A percentile compares a stretch with the other conserved stretches of the same genome.
Conservation (phyloP, 164 flowering plant species). For the Houttuynia cordata region DNA sequence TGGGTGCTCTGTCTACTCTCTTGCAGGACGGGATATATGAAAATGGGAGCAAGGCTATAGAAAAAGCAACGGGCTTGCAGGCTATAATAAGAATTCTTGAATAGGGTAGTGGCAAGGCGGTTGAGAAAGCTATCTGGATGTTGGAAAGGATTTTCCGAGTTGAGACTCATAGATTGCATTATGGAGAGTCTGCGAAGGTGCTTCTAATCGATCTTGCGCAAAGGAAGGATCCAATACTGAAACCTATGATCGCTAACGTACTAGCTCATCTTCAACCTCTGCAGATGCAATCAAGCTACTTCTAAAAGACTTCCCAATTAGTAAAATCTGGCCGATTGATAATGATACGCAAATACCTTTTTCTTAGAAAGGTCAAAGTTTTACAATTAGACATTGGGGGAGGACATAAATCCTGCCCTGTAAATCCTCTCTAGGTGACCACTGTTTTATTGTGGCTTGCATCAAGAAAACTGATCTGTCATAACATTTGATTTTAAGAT, state of each 20-base stretch:
- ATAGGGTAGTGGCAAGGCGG: conserved; percentile 42
- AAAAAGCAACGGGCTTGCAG: conserved; percentile 30
- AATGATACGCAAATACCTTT: not conserved
- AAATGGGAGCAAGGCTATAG: conserved; percentile 45
- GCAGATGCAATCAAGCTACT: conserved; percentile 77
- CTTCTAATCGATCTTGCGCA: conserved; percentile 68
- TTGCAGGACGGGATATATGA: conserved; percentile 63
- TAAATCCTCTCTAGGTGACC: too few relatives aligned
- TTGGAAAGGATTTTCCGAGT: conserved; percentile 59
- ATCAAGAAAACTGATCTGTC: too few relatives aligned
- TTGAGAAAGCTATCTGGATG: conserved; percentile 68
- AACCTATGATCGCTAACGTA: conserved; percentile 43
- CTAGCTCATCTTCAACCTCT: conserved; percentile 73
- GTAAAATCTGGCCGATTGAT: not conserved
- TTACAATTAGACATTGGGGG: too few relatives aligned
- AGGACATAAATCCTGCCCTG: too few relatives aligned
- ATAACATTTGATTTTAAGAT: too few relatives aligned
- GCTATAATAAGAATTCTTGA: conserved; percentile 41
- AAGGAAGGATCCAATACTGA: conserved; percentile 41
- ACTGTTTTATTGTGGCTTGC: too few relatives aligned
- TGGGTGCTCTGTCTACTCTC: conserved; percentile 56
- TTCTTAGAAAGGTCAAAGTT: too few relatives aligned
- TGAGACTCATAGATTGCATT: conserved; percentile 34
- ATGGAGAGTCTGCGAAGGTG: conserved; percentile 54
- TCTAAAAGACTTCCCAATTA: conserved; percentile 15